These are phyloP conservation scores for Blastosporella zonata DNA, from an alignment of 1,284 basidiomycete genomes.

Conservation along the genomic window DNA sequence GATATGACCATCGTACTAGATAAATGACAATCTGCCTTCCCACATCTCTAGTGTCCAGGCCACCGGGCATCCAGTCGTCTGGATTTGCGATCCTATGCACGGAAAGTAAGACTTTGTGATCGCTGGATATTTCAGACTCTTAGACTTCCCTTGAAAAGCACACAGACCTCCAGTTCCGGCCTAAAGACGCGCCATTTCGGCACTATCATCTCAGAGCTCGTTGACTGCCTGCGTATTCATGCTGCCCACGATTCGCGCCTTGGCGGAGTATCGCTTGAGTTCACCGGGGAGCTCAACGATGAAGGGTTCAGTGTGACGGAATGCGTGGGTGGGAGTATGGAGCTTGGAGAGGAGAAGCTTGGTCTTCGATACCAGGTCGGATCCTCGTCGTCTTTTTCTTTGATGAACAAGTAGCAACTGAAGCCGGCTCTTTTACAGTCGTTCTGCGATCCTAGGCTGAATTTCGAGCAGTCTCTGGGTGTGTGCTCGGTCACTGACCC, in stretches of 20 bases:
- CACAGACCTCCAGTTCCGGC: slow-evolving; percentile 71
- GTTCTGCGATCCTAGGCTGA: slow-evolving; percentile 80
- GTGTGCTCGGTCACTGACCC: slow-evolving; percentile 22
- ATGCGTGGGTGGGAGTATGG: slow-evolving; percentile 81
- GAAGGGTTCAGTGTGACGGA: slow-evolving; percentile 92
- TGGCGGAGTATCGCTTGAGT: slow-evolving; percentile 95
- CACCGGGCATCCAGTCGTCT: slow-evolving; percentile 84
- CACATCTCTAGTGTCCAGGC: slow-evolving; percentile 85
- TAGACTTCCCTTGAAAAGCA: slow-evolving; percentile 45
- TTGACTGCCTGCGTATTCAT: slow-evolving; percentile 81
- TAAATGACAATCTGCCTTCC: slow-evolving; percentile 71
- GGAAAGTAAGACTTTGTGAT: slow-evolving; percentile 64
- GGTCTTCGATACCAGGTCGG: slow-evolving; percentile 71
- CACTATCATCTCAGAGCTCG: slow-evolving; percentile 89
- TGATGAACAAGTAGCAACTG: not conserved
- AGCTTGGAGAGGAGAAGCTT: slow-evolving; percentile 70
- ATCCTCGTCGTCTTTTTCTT: slow-evolving; percentile 2
- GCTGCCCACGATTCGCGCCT: slow-evolving; percentile 67
- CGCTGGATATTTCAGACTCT: slow-evolving; percentile 8
- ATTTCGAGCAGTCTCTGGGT: slow-evolving; percentile 83
- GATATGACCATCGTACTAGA: slow-evolving; percentile 43
- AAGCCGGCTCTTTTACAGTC: slow-evolving; percentile 42
- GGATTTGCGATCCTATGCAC: slow-evolving; percentile 98
- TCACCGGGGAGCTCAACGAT: slow-evolving; percentile 93
- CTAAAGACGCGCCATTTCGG: slow-evolving; percentile 90